Evolutionary conservation across 2,329 filamentous ascomycete species (phyloP).

Genomic region (Fusarium sterilihyphosum): DNA sequence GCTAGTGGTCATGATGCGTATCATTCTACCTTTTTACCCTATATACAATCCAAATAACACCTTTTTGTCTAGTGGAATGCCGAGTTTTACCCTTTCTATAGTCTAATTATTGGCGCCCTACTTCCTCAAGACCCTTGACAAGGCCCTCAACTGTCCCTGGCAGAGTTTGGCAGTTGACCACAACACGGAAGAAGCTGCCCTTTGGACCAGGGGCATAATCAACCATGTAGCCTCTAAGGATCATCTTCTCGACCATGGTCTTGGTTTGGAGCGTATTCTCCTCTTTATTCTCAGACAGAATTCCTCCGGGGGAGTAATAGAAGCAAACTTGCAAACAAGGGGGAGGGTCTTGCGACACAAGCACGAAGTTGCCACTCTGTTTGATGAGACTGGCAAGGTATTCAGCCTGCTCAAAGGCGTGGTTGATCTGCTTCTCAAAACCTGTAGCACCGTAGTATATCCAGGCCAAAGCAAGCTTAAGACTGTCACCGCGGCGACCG

Average conservation of each 20-base stretch:
- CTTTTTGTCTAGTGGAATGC: neutral
- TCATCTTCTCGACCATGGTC: slow-evolving; percentile 58
- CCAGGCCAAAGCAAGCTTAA: slow-evolving; percentile 91
- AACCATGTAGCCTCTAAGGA: slow-evolving; percentile 66
- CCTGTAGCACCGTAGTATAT: slow-evolving; percentile 85
- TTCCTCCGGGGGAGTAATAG: slow-evolving; percentile 74
- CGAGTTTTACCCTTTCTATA: neutral
- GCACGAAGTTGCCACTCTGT: slow-evolving; percentile 67
- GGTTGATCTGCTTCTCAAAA: slow-evolving; percentile 75
- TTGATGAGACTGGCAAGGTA: slow-evolving; percentile 72
- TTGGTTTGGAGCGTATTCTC: slow-evolving; percentile 62
- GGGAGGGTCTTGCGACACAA: slow-evolving; percentile 80
- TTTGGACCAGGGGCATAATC: slow-evolving; percentile 67
- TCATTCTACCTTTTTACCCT: neutral
- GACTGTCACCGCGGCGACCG: slow-evolving; percentile 82
- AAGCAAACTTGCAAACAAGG: slow-evolving; percentile 96
- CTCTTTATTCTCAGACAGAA: slow-evolving; percentile 53
- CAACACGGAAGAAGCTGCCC: slow-evolving; percentile 68
- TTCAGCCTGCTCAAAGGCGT: slow-evolving; percentile 76
- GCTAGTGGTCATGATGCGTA: neutral
- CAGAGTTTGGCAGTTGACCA: slow-evolving; percentile 67
- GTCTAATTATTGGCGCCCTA: slow-evolving; percentile 46
- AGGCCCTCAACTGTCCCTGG: slow-evolving; percentile 62
- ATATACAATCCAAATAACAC: neutral
- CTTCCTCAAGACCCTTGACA: slow-evolving; percentile 62